phyloP scores from a whole-genome alignment of 2,329 filamentous ascomycete genomes.

The Venturiaceae sp. region DNA sequence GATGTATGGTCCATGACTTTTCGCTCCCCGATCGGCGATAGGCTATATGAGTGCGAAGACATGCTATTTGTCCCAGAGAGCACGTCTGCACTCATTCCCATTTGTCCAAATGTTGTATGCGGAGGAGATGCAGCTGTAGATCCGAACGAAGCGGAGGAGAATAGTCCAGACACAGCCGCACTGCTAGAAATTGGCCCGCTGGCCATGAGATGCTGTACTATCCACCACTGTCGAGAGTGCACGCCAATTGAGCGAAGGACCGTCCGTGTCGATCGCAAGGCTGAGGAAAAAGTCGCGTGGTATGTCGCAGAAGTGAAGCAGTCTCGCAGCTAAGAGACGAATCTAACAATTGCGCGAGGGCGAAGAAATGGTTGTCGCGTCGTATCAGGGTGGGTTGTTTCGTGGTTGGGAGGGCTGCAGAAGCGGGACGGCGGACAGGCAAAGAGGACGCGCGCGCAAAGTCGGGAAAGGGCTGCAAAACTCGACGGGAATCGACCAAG shows the following conservation, averaged over 20 bases:
- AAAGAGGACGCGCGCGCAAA: not conserved
- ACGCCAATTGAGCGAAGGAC: not conserved
- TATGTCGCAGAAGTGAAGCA: not conserved
- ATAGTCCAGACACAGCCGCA: not conserved
- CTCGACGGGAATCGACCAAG: not conserved
- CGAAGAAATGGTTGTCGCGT: not conserved
- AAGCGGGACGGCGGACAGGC: not conserved
- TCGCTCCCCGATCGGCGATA: constrained; percentile 31
- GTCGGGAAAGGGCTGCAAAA: not conserved
- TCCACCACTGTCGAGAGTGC: not conserved
- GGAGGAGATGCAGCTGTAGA: not conserved
- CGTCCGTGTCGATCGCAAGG: not conserved
- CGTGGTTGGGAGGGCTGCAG: not conserved
- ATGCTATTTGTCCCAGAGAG: constrained; percentile 5
- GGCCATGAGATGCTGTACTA: not conserved
- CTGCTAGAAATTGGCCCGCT: not conserved
- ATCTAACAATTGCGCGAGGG: not conserved
- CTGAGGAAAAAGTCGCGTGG: not conserved
- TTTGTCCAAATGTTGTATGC: not conserved
- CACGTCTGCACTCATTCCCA: constrained; percentile 7
- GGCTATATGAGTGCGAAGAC: constrained; percentile 23
- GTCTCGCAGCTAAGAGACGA: not conserved
- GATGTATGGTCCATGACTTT: constrained; percentile 24
- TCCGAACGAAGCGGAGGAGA: not conserved
- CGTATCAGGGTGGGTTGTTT: not conserved